A percentile compares a stretch with the other conserved stretches of the same genome.
Evolutionary conservation across 2,329 filamentous ascomycete species (phyloP).

Genomic region (Fusarium stilboides): DNA sequence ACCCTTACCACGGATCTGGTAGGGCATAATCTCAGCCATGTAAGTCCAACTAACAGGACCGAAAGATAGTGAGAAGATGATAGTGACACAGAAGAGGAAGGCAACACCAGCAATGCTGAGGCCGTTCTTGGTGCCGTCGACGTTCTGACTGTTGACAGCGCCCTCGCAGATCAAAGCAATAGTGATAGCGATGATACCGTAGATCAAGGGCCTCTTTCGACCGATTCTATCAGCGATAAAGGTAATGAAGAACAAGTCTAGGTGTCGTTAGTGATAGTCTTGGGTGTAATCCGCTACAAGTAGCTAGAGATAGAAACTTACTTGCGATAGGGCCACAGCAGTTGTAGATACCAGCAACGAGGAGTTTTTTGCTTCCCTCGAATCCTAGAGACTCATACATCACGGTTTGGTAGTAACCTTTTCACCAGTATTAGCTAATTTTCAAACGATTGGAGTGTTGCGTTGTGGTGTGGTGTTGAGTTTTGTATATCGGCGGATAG

Average conservation of each 20-base stretch:
- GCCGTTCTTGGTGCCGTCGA: conserved; percentile 53
- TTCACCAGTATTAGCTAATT: conserved; percentile 1
- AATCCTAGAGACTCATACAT: conserved; percentile 68
- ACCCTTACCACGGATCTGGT: conserved; percentile 67
- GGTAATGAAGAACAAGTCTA: conserved; percentile 69
- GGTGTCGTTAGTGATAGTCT: not conserved
- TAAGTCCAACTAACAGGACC: conserved; percentile 71
- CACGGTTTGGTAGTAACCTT: conserved; percentile 64
- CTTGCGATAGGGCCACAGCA: conserved; percentile 68
- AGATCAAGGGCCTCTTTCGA: conserved; percentile 75
- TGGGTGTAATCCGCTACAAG: too few relatives aligned
- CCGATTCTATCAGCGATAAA: conserved; percentile 74
- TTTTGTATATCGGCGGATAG: not conserved
- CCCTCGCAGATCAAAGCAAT: conserved; percentile 72
- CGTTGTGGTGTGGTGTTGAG: not conserved
- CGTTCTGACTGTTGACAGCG: conserved; percentile 67
- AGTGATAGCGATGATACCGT: conserved; percentile 71
- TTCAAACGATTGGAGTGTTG: not conserved
- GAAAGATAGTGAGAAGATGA: conserved; percentile 68
- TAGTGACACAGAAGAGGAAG: conserved; percentile 70
- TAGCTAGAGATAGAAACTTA: conserved; percentile 24
- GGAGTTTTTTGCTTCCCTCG: conserved; percentile 64
- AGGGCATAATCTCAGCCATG: conserved; percentile 74
- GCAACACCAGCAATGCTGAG: conserved; percentile 71
- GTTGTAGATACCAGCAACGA: conserved; percentile 74